Evolutionary conservation across 306 rosid genomes (phyloP), one percentile per base, ranked within the genome.

Genomic region (Cotoneaster glaucophyllus): DNA sequence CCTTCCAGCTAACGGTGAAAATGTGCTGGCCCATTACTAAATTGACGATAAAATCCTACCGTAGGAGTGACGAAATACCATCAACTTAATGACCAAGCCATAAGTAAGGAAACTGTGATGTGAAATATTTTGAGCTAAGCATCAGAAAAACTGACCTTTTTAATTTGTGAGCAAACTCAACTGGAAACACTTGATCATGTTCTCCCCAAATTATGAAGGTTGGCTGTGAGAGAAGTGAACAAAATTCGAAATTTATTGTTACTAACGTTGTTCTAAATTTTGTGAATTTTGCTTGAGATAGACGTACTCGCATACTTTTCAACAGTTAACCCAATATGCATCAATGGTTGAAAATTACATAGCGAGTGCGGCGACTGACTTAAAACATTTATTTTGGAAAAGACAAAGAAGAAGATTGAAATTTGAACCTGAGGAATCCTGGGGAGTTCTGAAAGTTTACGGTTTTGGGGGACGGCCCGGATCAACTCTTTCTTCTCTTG

Each of bases 161-260:
- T 76, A 93, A 79, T 87, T 93, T 89, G 82, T 88, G 81, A 28
- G 77, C 98, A 48, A 87, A 78, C 74, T 91, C 97, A 24, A 93
- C 64, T 25, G 93, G 91, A 77, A 93, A 93, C 44, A 91, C 73
- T 77, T 67, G 83, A 74, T 93, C 98, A 54, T 84, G 83, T 56
- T 93, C 98, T 70, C 98, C 98, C 98, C 97, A 93, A 2, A 93
- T 70, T 67, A 93, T 84, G 81, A 91, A 80, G 17, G 98, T 83
- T 21, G 90, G 92, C 96, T 89, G 92, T 84, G 25, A 10, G 56
- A 53, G 53, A 67, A 85, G 70, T 5, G 21, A 70, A 19, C 6
- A 17, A 39, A 13, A 44, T 25, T 14, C 41, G 10, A 58, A 37
- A 73, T 15, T 6, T 7, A 71, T 34, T 17, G 37, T 24, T 11